Evolutionary conservation across 2,329 filamentous ascomycete species (phyloP), one percentile per base, ranked within the genome.

Genomic region (Ascosphaera acerosa): DNA sequence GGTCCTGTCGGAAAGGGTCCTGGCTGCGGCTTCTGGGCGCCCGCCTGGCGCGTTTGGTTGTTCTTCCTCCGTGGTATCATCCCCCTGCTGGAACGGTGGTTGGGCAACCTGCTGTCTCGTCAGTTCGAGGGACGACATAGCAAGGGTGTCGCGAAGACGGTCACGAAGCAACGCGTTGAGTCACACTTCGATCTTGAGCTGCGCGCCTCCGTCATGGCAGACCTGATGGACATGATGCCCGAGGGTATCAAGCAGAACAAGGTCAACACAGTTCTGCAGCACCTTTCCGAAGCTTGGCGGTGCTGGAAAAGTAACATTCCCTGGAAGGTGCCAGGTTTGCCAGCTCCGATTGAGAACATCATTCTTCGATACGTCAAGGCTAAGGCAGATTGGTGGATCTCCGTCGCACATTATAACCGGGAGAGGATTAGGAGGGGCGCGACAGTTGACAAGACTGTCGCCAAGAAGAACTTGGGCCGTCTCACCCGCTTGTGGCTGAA

Each of bases 231-330:
- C 46, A 97, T 97, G 89, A 97, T 97, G 87, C 87, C 87, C 0
- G 89, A 97, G 50, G 87, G 87, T 41, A 94, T 97, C 58, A 92
- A 92, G 53, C 87, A 97, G 50, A 97, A 87, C 59, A 97, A 97
- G 57, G 81, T 97, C 52, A 91, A 97, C 52, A 91, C 82, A 2
- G 84, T 97, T 28, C 59, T 97, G 33, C 87, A 94, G 47, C 89
- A 97, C 62, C 57, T 97, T 26, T 94, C 84, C 0, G 87, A 97
- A 57, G 87, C 87, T 10, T 97, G 87, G 87, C 69, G 87, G 57
- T 97, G 87, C 58, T 97, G 87, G 87, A 97, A 97, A 71, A 92
- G 82, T 55, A 97, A 97, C 47, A 97, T 97, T 41, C 87, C 87
- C 0, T 97, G 87, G 87, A 97, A 97, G 58, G 87, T 97, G 2